Base-by-base conservation (phyloP, 2,329 filamentous ascomycete genomes). In the Fusarium albosuccineum region DNA sequence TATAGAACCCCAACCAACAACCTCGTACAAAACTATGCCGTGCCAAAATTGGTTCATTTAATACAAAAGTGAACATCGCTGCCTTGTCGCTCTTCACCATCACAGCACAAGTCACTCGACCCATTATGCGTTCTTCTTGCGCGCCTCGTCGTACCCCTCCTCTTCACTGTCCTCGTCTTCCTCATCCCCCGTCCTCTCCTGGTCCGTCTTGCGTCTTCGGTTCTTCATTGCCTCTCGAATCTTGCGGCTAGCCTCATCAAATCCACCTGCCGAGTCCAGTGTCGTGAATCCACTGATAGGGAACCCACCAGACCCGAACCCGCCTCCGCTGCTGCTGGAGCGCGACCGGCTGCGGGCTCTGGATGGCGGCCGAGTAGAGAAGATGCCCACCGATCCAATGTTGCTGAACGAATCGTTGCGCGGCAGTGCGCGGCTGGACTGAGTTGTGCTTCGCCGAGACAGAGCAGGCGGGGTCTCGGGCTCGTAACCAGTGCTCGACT, bases 381-480 rank as follows among this genome's bases (percentile, higher is more conserved):
- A 99, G 80, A 99, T 91, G 64, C 92, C 92, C 69, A 97, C 91
- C 49, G 87, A 89, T 11, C 92, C 91, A 67, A 98, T 91, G 77
- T 98, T 95, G 78, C 91, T 91, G 81, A 97, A 97, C 1, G 92
- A 96, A 79, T 98, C 96, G 81, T 97, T 97, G 62, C 92, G 90
- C 9, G 95, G 94, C 68, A 87, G 82, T 2, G 82, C 81, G 16
- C 83, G 82, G 73, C 85, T 86, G 30, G 85, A 87, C 67, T 81
- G 80, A 29, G 82, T 86, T 22, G 82, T 90, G 80, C 76, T 85
- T 78, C 80, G 81, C 56, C 81, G 81, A 44, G 78, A 79, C 68
- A 82, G 77, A 60, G 74, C 75, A 46, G 76, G 77, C 17, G 79
- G 79, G n/a, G 79, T 77, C 57, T 82, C 80, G 37, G 74, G 72